phyloP scores from a whole-genome alignment of 306 rosid species.

The Calophaca sinica region DNA sequence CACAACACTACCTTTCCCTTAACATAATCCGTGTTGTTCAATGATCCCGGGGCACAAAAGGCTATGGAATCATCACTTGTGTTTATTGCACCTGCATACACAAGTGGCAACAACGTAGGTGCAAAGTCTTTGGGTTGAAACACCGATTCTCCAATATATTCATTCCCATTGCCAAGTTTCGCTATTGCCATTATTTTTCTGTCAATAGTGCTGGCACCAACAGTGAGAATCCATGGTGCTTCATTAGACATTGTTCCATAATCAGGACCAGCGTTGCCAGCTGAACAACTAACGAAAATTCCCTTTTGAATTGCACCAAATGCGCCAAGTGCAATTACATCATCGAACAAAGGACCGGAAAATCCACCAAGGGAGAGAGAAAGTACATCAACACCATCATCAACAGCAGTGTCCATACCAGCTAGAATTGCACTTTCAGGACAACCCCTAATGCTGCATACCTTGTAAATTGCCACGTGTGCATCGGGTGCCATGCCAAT shows the following conservation, averaged over 20 bases:
- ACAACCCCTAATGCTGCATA: conserved; percentile 28
- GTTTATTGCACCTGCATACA: conserved; percentile 51
- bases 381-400: conserved; percentile 70
- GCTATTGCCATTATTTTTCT: conserved; percentile 53
- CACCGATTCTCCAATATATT: conserved; percentile 52
- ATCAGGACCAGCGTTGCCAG: conserved; percentile 65
- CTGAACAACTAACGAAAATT: conserved; percentile 69
- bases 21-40: conserved; percentile 41
- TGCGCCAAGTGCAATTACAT: conserved; percentile 65
- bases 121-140: conserved; percentile 52
- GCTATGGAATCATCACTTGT: conserved; percentile 7
- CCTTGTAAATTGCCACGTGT: conserved; percentile 66
- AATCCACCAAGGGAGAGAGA: conserved; percentile 67
- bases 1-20: conserved; percentile 66
- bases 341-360: conserved; percentile 44
- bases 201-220: conserved; percentile 61
- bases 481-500: conserved; percentile 76
- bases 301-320: conserved; percentile 69
- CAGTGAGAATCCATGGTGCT: conserved; percentile 75
- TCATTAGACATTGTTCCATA: conserved; percentile 51
- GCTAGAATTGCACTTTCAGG: conserved; percentile 51
- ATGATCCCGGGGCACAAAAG: conserved; percentile 46
- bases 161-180: conserved; percentile 55
- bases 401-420: conserved; percentile 56
- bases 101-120: conserved; percentile 50